phyloP scores from a whole-genome alignment of 2,329 filamentous ascomycete genomes.

The Escovopsis sp. region DNA sequence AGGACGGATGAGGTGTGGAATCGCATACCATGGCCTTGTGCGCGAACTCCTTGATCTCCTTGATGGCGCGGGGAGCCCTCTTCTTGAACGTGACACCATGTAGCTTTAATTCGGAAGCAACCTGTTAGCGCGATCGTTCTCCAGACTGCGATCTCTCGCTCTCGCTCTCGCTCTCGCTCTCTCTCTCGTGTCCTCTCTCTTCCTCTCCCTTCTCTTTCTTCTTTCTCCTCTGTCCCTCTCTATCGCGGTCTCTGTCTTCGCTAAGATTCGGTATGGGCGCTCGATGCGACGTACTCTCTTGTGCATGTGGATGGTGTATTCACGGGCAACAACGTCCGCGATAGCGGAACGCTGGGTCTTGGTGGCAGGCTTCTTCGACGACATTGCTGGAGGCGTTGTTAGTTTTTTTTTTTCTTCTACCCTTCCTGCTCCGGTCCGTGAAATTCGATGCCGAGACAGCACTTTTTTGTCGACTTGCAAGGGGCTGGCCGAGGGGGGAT shows the following conservation, averaged over 20 bases:
- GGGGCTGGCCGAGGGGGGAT: too few relatives aligned
- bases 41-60: constrained; percentile 97
- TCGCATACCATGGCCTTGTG: constrained; percentile 82
- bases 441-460: too few relatives aligned
- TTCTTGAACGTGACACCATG: constrained; percentile 99
- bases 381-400: constrained; percentile 24
- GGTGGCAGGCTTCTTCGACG: constrained; percentile 26
- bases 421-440: too few relatives aligned
- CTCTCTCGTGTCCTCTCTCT: constrained; percentile 1
- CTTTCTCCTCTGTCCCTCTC: too few relatives aligned
- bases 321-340: constrained; percentile 95
- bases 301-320: constrained; percentile 99
- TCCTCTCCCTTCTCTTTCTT: too few relatives aligned
- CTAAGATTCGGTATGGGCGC: too few relatives aligned
- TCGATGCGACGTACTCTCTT: constrained; percentile 48
- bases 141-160: constrained; percentile 1
- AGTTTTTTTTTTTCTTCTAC: constrained; percentile 8
- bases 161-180: neutral
- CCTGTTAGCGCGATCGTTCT: constrained; percentile 3
- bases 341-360: constrained; percentile 72
- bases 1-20: neutral
- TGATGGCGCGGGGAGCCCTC: constrained; percentile 94
- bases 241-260: too few relatives aligned
- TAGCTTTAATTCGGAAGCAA: constrained; percentile 41
- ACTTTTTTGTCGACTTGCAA: too few relatives aligned